Evolutionary conservation across 192 early-diverging fungal species (phyloP).

Genomic region (Podochytrium sp.): DNA sequence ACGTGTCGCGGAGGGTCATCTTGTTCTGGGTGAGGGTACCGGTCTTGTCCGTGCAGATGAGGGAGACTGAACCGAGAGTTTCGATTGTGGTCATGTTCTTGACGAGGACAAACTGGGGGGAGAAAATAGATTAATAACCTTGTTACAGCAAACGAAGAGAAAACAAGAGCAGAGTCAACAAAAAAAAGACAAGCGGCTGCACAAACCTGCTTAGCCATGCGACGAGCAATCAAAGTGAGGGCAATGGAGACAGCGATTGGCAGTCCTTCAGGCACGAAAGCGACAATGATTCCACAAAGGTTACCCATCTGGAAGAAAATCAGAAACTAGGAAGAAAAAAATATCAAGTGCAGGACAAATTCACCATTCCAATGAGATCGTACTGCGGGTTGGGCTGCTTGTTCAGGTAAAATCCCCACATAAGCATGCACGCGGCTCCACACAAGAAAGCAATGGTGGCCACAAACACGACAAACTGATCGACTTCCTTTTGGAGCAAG

Average conservation of each 20-base stretch:
- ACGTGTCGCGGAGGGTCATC: slow-evolving; percentile 53
- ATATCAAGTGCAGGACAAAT: too few species aligned
- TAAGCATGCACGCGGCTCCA: slow-evolving; percentile 13
- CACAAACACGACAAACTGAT: slow-evolving; percentile 73
- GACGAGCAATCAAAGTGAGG: slow-evolving; percentile 74
- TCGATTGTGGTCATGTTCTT: slow-evolving; percentile 87
- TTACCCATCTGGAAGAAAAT: too few species aligned
- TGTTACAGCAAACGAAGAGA: too few species aligned
- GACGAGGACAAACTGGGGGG: slow-evolving; percentile 62
- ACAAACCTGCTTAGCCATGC: slow-evolving; percentile 56
- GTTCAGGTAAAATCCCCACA: slow-evolving; percentile 20
- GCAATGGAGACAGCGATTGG: slow-evolving; percentile 79
- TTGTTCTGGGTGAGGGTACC: slow-evolving; percentile 84
- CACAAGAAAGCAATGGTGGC: slow-evolving; percentile 42
- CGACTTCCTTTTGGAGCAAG: slow-evolving; percentile 65
- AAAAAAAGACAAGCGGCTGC: neutral
- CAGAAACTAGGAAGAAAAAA: too few species aligned
- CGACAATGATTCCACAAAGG: slow-evolving; percentile 29
- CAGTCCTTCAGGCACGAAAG: slow-evolving; percentile 64
- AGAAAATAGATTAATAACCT: too few species aligned
- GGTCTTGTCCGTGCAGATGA: slow-evolving; percentile 88
- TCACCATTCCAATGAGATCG: slow-evolving; percentile 17
- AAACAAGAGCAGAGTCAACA: neutral
- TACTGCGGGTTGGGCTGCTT: slow-evolving; percentile 26
- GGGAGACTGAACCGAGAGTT: slow-evolving; percentile 80